Evolutionary conservation across 495 filamentous ascomycete genomes (phyloP), one percentile per base, ranked within the genome.

Genomic region (Patellaria atrata): DNA sequence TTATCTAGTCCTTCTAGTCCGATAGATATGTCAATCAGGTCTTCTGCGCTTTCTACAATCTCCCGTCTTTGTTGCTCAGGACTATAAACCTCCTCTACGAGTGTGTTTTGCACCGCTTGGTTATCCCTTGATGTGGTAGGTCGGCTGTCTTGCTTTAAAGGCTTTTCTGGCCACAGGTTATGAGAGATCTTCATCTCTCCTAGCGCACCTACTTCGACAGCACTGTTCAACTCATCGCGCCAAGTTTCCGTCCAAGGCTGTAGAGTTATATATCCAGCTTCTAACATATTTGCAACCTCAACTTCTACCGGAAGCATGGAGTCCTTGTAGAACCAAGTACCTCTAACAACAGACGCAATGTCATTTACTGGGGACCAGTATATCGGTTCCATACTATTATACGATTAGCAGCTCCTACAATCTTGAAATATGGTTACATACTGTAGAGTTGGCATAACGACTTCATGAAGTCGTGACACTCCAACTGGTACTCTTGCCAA

Each of bases 281-380:
- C 89, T 0, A 97, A 65, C 51, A 83, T 81, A 52, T 94, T 96
- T 19, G 89, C 86, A 23, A 93, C 76, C n/a, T 73, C 65, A 3
- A 80, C 69, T 45, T 93, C 82, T 6, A 97, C 75, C 1, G 89
- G 89, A 18, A 77, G 59, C 82, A 94, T 91, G 3, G 82, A 84
- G 49, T 94, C 84, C 50, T 75, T 78, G 55, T 94, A 96, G 51
- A 97, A 96, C 89, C 89, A 97, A 0, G 89, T 96, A 1, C 81
- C 85, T 25, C 89, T 71, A 48, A 80, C 59, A 5, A 94, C 86
- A 7, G 66, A 63, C 6, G 82, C 77, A 11, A 93, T 68, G 50
- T 97, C 89, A 43, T 92, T 81, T 14, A 94, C 68, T n/a, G 89
- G 87, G 22, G 75, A 84, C 89, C 89, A 97, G 48, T 97, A 97